phyloP scores from a whole-genome alignment of 129 eudicot species.

The Flaveria linearis region DNA sequence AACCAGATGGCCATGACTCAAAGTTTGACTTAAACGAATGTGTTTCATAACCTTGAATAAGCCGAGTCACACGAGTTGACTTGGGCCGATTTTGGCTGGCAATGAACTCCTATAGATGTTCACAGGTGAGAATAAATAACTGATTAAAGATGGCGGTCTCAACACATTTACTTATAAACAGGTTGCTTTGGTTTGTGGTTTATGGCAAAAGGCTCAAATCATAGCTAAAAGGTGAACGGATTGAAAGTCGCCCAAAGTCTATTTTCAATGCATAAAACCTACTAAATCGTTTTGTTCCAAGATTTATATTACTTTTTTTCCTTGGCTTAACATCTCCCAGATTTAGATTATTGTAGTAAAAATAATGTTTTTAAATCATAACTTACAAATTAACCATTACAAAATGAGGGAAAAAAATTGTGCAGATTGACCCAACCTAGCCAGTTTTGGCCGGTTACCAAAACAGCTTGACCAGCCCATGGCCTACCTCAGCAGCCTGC shows the following conservation, averaged over 20 bases:
- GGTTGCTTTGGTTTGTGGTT: slow-evolving; percentile 6
- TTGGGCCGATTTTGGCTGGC: slow-evolving; percentile 87
- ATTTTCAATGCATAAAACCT: neutral
- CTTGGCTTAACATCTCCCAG: neutral
- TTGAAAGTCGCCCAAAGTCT: slow-evolving; percentile 18
- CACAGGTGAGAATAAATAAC: neutral
- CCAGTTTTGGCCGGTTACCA: neutral
- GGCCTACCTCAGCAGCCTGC: slow-evolving; percentile 85
- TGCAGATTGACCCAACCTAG: slow-evolving; percentile 7
- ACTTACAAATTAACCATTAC: neutral
- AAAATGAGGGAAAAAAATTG: neutral
- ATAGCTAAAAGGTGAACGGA: neutral
- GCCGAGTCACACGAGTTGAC: slow-evolving; percentile 83
- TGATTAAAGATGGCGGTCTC: neutral
- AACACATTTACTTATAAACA: neutral
- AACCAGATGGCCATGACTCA: slow-evolving; percentile 99
- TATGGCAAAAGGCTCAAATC: slow-evolving; percentile 5
- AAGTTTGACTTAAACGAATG: slow-evolving; percentile 90
- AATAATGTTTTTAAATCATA: slow-evolving; percentile 2
- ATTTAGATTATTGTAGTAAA: neutral
- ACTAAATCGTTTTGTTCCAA: neutral
- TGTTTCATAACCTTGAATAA: slow-evolving; percentile 97
- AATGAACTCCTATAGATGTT: slow-evolving; percentile 64
- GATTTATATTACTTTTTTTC: neutral
- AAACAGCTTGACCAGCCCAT: neutral